Evolutionary conservation across 1,284 basidiomycete genomes (phyloP).

Genomic region (Stereum hirsutum): DNA sequence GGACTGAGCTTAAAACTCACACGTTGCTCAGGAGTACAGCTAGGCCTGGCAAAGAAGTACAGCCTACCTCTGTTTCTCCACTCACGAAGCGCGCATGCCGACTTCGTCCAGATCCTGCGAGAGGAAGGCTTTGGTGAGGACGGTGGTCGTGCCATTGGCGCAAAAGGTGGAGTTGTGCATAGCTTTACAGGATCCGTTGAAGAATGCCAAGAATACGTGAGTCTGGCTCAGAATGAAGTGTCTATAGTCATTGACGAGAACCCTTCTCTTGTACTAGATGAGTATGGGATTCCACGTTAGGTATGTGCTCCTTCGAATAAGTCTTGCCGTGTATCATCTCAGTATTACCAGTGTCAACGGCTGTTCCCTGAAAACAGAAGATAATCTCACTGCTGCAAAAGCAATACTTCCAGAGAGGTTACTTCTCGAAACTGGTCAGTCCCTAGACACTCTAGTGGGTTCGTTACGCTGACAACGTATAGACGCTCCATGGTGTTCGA

Average conservation of each 20-base stretch:
- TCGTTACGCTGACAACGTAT: not conserved
- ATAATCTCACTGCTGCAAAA: conserved; percentile 57
- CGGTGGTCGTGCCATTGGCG: conserved; percentile 45
- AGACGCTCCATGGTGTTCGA: conserved; percentile 84
- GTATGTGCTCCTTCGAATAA: conserved; percentile 15
- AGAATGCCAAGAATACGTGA: conserved; percentile 66
- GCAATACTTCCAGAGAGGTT: conserved; percentile 57
- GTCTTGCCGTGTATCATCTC: conserved; percentile 8
- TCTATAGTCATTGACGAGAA: not conserved
- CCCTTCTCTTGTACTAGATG: conserved; percentile 31
- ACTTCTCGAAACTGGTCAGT: conserved; percentile 74
- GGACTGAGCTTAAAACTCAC: not conserved
- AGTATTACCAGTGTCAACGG: conserved; percentile 54
- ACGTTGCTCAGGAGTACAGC: conserved; percentile 38
- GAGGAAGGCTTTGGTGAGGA: conserved; percentile 58
- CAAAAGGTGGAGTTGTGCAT: conserved; percentile 74
- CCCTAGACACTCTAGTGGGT: not conserved
- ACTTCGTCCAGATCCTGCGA: conserved; percentile 61
- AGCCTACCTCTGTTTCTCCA: conserved; percentile 82
- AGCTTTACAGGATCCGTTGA: conserved; percentile 72
- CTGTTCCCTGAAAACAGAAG: conserved; percentile 76
- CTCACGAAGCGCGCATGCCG: conserved; percentile 67
- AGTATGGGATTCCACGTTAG: conserved; percentile 66
- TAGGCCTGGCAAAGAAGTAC: conserved; percentile 63
- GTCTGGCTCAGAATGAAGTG: conserved; percentile 16